Conservation (phyloP, 441 rosid genomes). For the Pelargonium cotyledonis region DNA sequence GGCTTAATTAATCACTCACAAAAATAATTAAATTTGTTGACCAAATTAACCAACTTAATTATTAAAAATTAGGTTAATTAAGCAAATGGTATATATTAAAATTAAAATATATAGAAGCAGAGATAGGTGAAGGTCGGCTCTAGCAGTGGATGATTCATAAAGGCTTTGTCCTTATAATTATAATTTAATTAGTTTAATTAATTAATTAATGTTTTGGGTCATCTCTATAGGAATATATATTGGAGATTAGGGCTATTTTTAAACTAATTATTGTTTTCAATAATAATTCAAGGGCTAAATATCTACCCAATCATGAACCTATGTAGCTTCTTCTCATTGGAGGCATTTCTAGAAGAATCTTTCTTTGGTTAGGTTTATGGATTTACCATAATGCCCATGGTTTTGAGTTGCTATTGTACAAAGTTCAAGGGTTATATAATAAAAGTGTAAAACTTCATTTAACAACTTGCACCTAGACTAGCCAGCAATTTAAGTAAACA, state of each 20-base stretch:
- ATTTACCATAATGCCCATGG: neutral
- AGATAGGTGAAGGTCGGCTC: conserved; percentile 7
- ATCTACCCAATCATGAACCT: neutral
- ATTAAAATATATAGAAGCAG: neutral
- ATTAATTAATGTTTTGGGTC: neutral
- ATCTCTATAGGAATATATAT: neutral
- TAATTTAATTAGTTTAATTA: neutral
- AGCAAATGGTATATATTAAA: neutral
- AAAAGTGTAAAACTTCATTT: neutral
- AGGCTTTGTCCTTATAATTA: neutral
- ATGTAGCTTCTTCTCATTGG: conserved; percentile 17
- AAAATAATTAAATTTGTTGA: neutral
- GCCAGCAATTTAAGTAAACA: too few relatives aligned
- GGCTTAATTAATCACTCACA: neutral
- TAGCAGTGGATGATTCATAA: neutral
- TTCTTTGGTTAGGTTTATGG: neutral
- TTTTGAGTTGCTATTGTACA: neutral
- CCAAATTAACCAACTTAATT: neutral
- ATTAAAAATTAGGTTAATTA: neutral
- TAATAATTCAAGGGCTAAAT: neutral
- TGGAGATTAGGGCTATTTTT: neutral
- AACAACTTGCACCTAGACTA: neutral
- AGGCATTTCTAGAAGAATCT: conserved; percentile 18
- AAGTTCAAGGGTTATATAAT: conserved; percentile 1
- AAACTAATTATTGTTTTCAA: neutral